Base-by-base conservation (phyloP, 1,284 basidiomycete species). In the Trichosporon ovoides region DNA sequence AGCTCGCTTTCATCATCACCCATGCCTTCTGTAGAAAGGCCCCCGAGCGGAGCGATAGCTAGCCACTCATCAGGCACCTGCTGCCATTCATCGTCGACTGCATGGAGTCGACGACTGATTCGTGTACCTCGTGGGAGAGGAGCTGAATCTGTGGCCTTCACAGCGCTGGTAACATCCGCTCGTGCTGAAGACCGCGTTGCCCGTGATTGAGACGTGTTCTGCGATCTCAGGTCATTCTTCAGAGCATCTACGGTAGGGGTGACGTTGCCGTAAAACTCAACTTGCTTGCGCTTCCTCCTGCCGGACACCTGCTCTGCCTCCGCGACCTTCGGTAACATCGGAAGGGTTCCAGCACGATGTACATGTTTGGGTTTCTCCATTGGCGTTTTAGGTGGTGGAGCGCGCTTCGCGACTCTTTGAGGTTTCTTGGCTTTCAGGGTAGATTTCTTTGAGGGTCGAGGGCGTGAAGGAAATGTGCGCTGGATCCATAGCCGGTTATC, bases 401-500 rank as follows among this genome's bases (percentile, higher is more conserved):
- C 38, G 33, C 24, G 61, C 40, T 37, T 67, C 51, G 20, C 55
- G 35, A 35, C 64, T 35, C 53, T 70, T 31, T 68, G 54, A 1
- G 67, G 63, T 11, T 60, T 53, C 49, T 72, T 73, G 34, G 71
- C 67, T 60, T 73, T 75, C 7, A 59, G 62, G 1, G 70, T 69
- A 2, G 69, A 53, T 59, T 71, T 72, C 55, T 76, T 76, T 2
- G 61, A 54, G 3, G 68, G 64, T 18, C 68, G 63, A 24, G 68
- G 68, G 11, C 62, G 58, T 1, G 38, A 38, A 22, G 68, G 69
- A 4, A 70, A 72, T 7, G 76, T 68, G 20, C 79, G 76, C 60
- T 83, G 80, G 13, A 82, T 68, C 82, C 82, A 83, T 10, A 83
- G 72, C 2, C 82, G 80, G 62, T 82, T 81, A 66, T 83, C 77